Base-by-base conservation (phyloP, 768 basidiomycete genomes). In the Crucibulum laeve region DNA sequence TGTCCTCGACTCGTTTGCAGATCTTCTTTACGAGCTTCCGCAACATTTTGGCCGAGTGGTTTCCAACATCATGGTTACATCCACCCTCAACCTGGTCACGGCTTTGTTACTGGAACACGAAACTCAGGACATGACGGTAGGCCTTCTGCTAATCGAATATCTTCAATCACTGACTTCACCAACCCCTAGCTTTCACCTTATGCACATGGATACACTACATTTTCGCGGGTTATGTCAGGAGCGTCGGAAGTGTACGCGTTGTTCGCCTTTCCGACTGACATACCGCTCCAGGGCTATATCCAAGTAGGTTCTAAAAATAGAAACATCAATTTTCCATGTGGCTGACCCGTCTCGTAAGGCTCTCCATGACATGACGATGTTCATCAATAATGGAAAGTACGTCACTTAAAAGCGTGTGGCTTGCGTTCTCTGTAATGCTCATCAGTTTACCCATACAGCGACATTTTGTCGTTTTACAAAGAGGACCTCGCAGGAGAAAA, bases 321-420 rank as follows among this genome's bases (percentile, higher is more conserved):
- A 32, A 10, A 10, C 8, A 10, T 10, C 10, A 10, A 32, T 32
- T 10, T 32, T 32, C 15, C 8, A 10, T 15, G 10, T 32, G 28
- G 15, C 28, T 32, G 15, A 32, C 4, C 15, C 28, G n/a, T 25
- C 21, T 64, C 17, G 70, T n/a, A n/a, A 71, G 43, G 59, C 61
- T 14, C 47, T 73, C 25, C 70, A 68, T 0, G 66, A 69, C 30
- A 50, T 67, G n/a, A 53, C 53, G 10, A 42, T 54, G 10, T 63
- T 54, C 46, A 58, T 67, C 21, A 54, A 62, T 22, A 60, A 63
- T 18, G 55, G 47, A 38, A 73, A 73, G 72, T 72, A 18, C 41
- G 65, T 19, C n/a, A 8, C n/a, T n/a, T n/a, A n/a, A n/a, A n/a
- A n/a, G n/a, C n/a, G n/a, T n/a, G n/a, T n/a, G n/a, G n/a, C n/a